Evolutionary conservation across 1,139 yeast species (phyloP), one percentile per base, ranked within the genome.

Genomic region (Groenewaldozyma sp.): DNA sequence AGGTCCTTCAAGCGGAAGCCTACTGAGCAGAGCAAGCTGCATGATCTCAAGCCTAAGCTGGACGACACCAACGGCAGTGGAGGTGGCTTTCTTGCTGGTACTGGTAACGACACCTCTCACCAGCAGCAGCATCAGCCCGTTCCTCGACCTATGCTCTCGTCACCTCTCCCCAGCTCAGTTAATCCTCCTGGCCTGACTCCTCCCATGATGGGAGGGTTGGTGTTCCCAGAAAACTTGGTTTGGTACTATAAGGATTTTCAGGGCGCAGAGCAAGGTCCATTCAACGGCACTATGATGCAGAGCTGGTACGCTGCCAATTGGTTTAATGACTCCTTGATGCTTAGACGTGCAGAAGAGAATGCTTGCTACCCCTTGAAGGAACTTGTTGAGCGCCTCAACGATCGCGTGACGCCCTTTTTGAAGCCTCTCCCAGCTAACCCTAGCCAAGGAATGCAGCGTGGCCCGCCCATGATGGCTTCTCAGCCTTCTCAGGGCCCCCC

Each of bases 181-280:
- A 29, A 20, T 16, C 17, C 21, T 21, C 32, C 34, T 19, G 21
- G 13, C 3, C 19, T 16, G 18, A 9, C 16, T n/a, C 18, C 18
- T 22, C 26, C 26, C 11, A 22, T 22, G 26, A 22, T 22, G 26
- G 26, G 26, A 7, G 43, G 47, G 4, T 35, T 54, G 10, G 37
- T 62, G 3, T 47, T 60, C 14, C 69, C 74, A 1, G 71, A 64
- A 18, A 61, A 67, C 39, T 68, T 78, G 50, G 65, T 70, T 42
- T 84, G 95, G 95, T 66, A 62, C 44, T 84, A 84, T 54, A 64
- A 78, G 42, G 95, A 84, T 55, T 78, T 84, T 0, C 60, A 71
- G 35, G 84, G 83, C 2, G 70, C 63, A 40, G 79, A 76, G 46
- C 94, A 82, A 54, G 95, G 95, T 19, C 94, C 95, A 2, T 84